Evolutionary conservation across 2,329 filamentous ascomycete species (phyloP), one percentile per base, ranked within the genome.

Genomic region (Nemania sp.): DNA sequence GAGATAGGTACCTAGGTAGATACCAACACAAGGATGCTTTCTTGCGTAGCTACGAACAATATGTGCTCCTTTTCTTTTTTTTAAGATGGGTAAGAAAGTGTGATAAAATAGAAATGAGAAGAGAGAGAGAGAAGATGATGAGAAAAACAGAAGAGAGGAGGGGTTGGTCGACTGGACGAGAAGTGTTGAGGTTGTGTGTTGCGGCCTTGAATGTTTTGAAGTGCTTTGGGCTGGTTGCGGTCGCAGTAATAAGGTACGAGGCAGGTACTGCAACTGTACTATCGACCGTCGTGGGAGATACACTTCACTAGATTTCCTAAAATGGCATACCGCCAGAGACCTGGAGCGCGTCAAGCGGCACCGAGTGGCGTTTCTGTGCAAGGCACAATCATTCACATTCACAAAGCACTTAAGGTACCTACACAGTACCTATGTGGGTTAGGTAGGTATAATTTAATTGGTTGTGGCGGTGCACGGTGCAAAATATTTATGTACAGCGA

Each of bases 281-380:
- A n/a, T n/a, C n/a, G n/a, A n/a, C n/a, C n/a, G n/a, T n/a, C n/a
- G n/a, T n/a, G n/a, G n/a, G n/a, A 54, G 27, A 22, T 62, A 32
- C 35, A 57, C 5, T n/a, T n/a, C 2, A 11, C 29, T 35, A 35
- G 32, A 56, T 56, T 66, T 60, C 63, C 52, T 57, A 18, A 62
- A 66, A 32, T 52, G 32, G 57, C 57, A 66, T 62, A 43, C 32
- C 55, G 55, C 47, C 32, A 35, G 32, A 35, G 11, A 35, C 32
- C 7, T 5, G 32, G 11, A 62, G 38, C 66, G 66, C 66, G 66
- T 66, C 29, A 22, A 53, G 62, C 66, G 62, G 62, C 62, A 53
- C 62, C 38, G 60, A 55, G 32, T 35, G 32, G 32, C 32, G 32
- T 35, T 11, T 35, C 32, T 8, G 6, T 35, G 6, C 32, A n/a